These are phyloP conservation scores for Cytospora piceae DNA, from an alignment of 2,329 filamentous ascomycete genomes.

Conservation along the genomic window DNA sequence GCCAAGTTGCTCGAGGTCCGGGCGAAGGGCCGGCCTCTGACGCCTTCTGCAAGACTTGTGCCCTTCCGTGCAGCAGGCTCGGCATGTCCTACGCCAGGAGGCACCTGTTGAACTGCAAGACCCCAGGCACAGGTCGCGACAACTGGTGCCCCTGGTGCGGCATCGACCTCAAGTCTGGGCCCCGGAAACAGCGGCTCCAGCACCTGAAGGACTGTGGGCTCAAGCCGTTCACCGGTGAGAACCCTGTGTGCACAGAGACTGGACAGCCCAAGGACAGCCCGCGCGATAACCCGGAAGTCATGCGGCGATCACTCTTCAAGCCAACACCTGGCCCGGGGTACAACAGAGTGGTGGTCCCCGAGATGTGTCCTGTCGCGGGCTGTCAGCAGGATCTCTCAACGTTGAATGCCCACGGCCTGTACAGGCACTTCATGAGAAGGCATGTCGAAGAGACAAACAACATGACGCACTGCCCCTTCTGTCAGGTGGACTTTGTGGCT, in stretches of 20 bases:
- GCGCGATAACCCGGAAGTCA: background rate
- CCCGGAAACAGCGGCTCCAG: background rate
- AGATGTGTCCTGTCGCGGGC: background rate
- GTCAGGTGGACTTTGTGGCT: conserved; percentile 16
- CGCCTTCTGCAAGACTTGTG: conserved; percentile 23
- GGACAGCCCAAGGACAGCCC: conserved; percentile 17
- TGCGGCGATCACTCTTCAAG: background rate
- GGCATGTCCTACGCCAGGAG: conserved; percentile 18
- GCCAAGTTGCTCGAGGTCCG: background rate
- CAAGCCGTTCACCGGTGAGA: conserved; percentile 16
- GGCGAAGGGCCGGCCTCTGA: background rate
- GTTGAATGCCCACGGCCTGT: conserved; percentile 16
- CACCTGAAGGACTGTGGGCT: conserved; percentile 24
- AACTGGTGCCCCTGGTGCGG: conserved; percentile 32
- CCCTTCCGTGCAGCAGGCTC: conserved; percentile 20
- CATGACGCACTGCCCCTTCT: conserved; percentile 25
- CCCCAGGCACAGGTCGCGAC: background rate
- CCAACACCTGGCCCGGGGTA: background rate
- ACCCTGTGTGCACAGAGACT: conserved; percentile 18
- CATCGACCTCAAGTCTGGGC: conserved; percentile 14
- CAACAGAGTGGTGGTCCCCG: conserved; percentile 14
- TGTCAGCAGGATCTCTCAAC: conserved; percentile 11
- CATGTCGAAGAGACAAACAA: background rate
- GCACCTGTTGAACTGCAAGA: conserved; percentile 29
- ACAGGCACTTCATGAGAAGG: conserved; percentile 12